Base-by-base conservation (phyloP, 306 rosid genomes). In the Quercus rubra region DNA sequence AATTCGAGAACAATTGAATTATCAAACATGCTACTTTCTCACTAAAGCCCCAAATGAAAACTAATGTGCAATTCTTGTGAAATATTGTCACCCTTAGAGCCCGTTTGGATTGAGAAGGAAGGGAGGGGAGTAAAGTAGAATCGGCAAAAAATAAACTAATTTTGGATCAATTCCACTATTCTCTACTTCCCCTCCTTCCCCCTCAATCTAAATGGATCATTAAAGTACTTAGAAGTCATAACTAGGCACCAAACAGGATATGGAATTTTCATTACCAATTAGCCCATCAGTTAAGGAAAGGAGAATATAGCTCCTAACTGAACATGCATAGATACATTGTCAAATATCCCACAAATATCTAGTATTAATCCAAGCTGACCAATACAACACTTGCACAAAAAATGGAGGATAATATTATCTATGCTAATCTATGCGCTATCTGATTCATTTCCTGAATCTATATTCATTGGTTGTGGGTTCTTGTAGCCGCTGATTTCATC, bases 401-500 rank as follows among this genome's bases (percentile, higher is more conserved):
- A 70, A 51, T 81, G 77, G 35, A 0, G 49, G 27, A 23, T 31
- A 20, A 14, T 30, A 61, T 38, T 31, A 41, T 38, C 66, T n/a
- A 30, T 5, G 33, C 14, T 43, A 74, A 54, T 43, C 87, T 86
- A 93, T 4, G 84, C 79, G 73, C 91, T 89, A 80, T 88, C 96
- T 55, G 97, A 91, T 74, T 96, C 98, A 78, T 96, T 91, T 71
- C 92, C 99, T 0, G 99, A 93, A 81, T 93, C 98, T 35, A 91
- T 77, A 79, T 88, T 85, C 96, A 88, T 85, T 2, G 97, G 88
- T 75, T 96, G 99, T 15, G 95, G 89, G 81, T 93, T 95, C 92
- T 89, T 95, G 87, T 96, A 96, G 63, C 94, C 99, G 81, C 87
- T 93, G 75, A 96, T 88, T 88, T 91, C 96, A 55, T 91, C 99